phyloP scores from a whole-genome alignment of 495 filamentous ascomycete species.

The Pyronema domesticum region DNA sequence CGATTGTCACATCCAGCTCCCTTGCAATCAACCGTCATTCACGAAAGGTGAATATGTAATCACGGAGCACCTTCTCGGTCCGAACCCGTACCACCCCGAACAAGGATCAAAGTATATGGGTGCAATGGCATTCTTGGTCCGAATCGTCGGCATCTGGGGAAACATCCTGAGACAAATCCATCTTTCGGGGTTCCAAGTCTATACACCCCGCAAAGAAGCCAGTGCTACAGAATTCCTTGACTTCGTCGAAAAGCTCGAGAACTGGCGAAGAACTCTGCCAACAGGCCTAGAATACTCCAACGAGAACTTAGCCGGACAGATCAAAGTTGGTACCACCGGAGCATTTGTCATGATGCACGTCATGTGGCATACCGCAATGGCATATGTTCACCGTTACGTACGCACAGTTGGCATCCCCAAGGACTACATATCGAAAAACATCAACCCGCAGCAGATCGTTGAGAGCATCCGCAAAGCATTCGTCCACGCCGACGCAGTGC shows the following conservation, averaged over 20 bases:
- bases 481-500: conserved; percentile 24
- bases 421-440: conserved; percentile 3
- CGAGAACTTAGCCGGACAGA: conserved; percentile 24
- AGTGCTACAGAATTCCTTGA: not conserved
- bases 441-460: conserved; percentile 8
- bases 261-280: conserved; percentile 18
- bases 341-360: conserved; percentile 25
- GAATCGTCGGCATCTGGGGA: conserved; percentile 22
- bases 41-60: conserved; percentile 15
- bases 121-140: conserved; percentile 24
- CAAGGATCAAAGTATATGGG: conserved; percentile 19
- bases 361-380: conserved; percentile 25
- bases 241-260: conserved; percentile 17
- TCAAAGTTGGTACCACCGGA: conserved; percentile 22
- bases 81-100: conserved; percentile 15
- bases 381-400: conserved; percentile 24
- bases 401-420: conserved; percentile 11
- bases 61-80: conserved; percentile 20
- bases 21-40: conserved; percentile 24
- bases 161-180: conserved; percentile 24
- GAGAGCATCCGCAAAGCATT: conserved; percentile 23
- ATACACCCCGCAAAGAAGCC: not conserved
- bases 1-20: conserved; percentile 23
- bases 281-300: conserved; percentile 21
- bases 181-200: conserved; percentile 17